Evolutionary conservation across 2,329 filamentous ascomycete species (phyloP).

Genomic region (Fusarium scirpi): DNA sequence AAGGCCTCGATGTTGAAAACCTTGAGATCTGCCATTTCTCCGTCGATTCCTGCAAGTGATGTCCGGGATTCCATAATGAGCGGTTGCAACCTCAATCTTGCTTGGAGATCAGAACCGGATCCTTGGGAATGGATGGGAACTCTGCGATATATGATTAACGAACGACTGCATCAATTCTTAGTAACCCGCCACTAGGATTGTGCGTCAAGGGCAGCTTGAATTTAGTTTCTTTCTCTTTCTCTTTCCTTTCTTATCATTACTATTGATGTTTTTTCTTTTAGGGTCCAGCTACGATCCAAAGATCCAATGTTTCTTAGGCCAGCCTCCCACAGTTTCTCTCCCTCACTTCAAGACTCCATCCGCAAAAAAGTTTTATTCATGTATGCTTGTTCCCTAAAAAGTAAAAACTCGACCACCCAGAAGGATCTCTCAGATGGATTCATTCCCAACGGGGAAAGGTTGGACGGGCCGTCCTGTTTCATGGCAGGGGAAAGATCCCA

Average conservation of each 20-base stretch:
- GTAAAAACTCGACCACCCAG: slow-evolving; percentile 3
- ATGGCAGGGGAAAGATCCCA: slow-evolving; percentile 22
- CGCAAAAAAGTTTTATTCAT: not conserved
- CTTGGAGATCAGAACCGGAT: not conserved
- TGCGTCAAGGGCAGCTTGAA: not conserved
- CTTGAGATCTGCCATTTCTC: slow-evolving; percentile 40
- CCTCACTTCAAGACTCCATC: slow-evolving; percentile 8
- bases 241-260: not conserved
- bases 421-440: slow-evolving; percentile 13
- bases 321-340: slow-evolving; percentile 4
- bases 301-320: slow-evolving; percentile 4
- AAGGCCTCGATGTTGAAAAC: slow-evolving; percentile 51
- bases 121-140: not conserved
- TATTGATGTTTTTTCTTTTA: not conserved
- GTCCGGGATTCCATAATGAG: slow-evolving; percentile 31
- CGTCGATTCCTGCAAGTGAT: slow-evolving; percentile 36
- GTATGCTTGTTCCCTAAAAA: slow-evolving; percentile 1
- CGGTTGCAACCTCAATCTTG: not conserved
- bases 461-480: slow-evolving; percentile 37
- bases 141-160: slow-evolving; percentile 26
- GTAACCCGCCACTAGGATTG: not conserved
- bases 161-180: not conserved
- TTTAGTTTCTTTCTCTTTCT: not conserved
- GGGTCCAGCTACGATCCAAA: not conserved
- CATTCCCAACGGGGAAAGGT: slow-evolving; percentile 29